These are phyloP conservation scores for Raffaelea albimanens DNA, from an alignment of 2,329 filamentous ascomycete species.

Conservation along the genomic window DNA sequence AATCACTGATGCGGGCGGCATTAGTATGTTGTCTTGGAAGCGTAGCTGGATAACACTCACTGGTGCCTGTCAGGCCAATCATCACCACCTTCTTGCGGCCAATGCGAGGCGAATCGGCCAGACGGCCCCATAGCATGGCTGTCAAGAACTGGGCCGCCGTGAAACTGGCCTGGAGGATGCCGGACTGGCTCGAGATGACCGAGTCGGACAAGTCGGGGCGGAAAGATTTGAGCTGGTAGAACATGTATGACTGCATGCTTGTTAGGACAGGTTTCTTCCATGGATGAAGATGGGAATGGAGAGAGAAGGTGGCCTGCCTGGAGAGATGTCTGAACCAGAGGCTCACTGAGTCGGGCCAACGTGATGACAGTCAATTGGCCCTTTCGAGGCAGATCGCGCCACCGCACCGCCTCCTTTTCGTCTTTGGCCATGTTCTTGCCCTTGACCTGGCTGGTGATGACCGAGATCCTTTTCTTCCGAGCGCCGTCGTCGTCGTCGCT, in stretches of 20 bases:
- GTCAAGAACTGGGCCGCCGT: constrained; percentile 75
- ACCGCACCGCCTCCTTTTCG: constrained; percentile 39
- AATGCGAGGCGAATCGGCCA: constrained; percentile 52
- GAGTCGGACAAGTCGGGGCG: constrained; percentile 43
- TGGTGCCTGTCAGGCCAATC: constrained; percentile 62
- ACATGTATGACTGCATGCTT: constrained; percentile 70
- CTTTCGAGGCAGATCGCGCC: constrained; percentile 67
- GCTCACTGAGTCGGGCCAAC: constrained; percentile 70
- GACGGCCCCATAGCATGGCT: constrained; percentile 70
- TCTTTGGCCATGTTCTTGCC: no score
- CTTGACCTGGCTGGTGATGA: no score
- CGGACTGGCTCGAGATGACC: constrained; percentile 67
- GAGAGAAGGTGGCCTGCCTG: no score
- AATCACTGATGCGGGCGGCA: constrained; percentile 25
- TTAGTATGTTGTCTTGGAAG: not conserved
- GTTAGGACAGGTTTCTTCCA: no score
- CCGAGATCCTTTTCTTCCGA: no score
- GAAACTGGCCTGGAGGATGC: constrained; percentile 69
- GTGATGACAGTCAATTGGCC: constrained; percentile 69
- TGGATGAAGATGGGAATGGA: no score
- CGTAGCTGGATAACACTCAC: constrained; percentile 15
- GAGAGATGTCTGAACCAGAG: constrained; percentile 68
- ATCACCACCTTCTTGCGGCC: constrained; percentile 73
- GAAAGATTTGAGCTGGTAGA: constrained; percentile 81
- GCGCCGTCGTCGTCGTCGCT: not conserved